These are phyloP conservation scores for Phaeoacremonium minimum DNA, from an alignment of 2,329 filamentous ascomycete genomes.

Conservation along the genomic window DNA sequence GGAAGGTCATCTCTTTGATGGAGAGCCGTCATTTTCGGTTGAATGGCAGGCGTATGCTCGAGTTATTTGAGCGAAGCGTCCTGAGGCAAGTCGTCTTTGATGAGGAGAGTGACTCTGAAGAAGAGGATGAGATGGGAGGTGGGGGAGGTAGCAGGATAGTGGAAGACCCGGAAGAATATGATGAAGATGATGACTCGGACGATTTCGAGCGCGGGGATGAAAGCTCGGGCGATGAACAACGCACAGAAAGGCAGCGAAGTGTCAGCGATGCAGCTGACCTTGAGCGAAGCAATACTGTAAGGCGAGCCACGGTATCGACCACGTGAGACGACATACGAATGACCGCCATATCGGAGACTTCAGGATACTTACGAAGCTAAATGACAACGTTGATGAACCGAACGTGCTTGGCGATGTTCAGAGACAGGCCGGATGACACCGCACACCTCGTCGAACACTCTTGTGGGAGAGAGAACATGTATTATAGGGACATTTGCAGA, in stretches of 20 bases:
- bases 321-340: too few species aligned
- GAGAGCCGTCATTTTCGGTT: slow-evolving; percentile 88
- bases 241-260: slow-evolving; percentile 55
- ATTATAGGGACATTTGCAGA: too few species aligned
- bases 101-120: slow-evolving; percentile 48
- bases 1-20: slow-evolving; percentile 77
- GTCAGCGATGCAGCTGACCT: slow-evolving; percentile 33
- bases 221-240: slow-evolving; percentile 45
- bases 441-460: too few species aligned
- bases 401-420: too few species aligned
- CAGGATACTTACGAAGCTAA: too few species aligned
- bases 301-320: background rate
- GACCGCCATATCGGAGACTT: too few species aligned
- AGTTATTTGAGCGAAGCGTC: slow-evolving; percentile 89
- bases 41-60: slow-evolving; percentile 81
- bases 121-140: slow-evolving; percentile 21
- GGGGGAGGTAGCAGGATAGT: slow-evolving; percentile 3
- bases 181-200: slow-evolving; percentile 59
- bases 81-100: slow-evolving; percentile 80
- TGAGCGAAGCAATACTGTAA: slow-evolving; percentile 12
- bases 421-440: too few species aligned
- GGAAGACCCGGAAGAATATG: slow-evolving; percentile 10
- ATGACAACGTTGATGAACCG: too few species aligned
- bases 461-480: too few species aligned
- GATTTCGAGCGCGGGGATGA: slow-evolving; percentile 33